Evolutionary conservation across 2,329 filamentous ascomycete species (phyloP), one percentile per base, ranked within the genome.

Genomic region (Ceratocystis cacaofunesta): DNA sequence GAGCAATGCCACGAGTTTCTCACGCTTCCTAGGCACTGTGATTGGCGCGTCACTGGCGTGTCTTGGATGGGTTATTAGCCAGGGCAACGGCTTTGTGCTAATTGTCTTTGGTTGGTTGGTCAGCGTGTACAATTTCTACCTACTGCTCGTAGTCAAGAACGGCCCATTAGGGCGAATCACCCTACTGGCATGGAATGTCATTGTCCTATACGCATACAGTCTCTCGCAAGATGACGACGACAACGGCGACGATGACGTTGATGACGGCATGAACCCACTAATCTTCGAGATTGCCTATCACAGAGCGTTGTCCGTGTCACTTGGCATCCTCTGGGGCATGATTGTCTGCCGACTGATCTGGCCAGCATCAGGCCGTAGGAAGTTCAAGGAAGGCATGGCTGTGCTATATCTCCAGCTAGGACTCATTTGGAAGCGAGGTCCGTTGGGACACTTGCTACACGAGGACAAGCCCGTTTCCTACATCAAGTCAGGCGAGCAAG

Each of bases 321-420:
- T 86, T 3, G 94, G 94, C 52, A 94, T 92, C 68, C 73, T 96
- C 17, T 99, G 92, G 92, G 94, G 92, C 44, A 84, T 99, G 67
- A 82, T 97, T 63, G 83, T 97, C 68, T 96, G 92, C 62, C 84
- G 92, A 67, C 72, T 95, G 62, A 86, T 99, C 69, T 97, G 92
- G 90, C 94, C 94, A 7, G 95, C 96, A 68, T 94, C 90, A 41
- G 94, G 91, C 1, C 83, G 94, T 55, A 81, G 82, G 68, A 95
- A 95, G 75, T 86, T 97, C 71, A 90, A 94, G 72, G 87, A 95
- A 71, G 92, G 92, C 1, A 80, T 96, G 10, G 89, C 90, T 32
- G 80, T 96, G n/a, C 78, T 99, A 12, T 97, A 94, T 83, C 80
- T 99, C 5, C 89, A 95, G 67, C 92, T 99, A 85, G 90, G 91